These are phyloP conservation scores for Yamadazyma spencermartinsiae DNA, from an alignment of 1,139 yeast species.

Conservation along the genomic window DNA sequence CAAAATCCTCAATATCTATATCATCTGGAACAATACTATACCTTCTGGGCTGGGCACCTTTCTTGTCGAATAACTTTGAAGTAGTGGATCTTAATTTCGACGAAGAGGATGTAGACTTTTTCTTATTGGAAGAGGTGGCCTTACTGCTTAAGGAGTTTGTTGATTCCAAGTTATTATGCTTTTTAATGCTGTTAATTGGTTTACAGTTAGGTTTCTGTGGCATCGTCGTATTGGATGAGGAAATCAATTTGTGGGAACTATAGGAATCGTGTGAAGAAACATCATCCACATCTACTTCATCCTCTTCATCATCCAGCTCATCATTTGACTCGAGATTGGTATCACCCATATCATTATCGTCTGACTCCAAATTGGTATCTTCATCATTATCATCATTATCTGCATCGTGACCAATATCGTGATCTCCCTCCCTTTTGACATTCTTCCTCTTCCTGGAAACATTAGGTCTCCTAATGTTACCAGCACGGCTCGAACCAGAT, in stretches of 20 bases:
- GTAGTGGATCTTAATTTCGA: conserved; percentile 63
- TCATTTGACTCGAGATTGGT: conserved; percentile 18
- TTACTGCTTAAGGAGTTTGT: conserved; percentile 26
- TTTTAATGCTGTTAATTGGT: neutral
- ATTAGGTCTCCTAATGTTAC: neutral
- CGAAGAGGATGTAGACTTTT: conserved; percentile 33
- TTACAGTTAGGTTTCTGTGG: conserved; percentile 3
- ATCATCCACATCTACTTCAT: conserved; percentile 29
- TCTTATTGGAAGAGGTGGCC: conserved; percentile 23
- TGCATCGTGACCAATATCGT: conserved; percentile 8
- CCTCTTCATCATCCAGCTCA: conserved; percentile 31
- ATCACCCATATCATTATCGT: conserved; percentile 3
- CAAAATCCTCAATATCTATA: conserved; percentile 64
- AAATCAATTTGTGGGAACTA: conserved; percentile 14
- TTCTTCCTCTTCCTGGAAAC: neutral
- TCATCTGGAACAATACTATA: conserved; percentile 74
- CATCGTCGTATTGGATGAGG: conserved; percentile 15
- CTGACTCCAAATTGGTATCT: neutral
- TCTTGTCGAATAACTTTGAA: conserved; percentile 67
- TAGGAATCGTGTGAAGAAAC: conserved; percentile 32
- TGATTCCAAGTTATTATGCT: neutral
- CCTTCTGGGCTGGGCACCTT: conserved; percentile 69
- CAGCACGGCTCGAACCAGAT: neutral
- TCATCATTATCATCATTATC: conserved; percentile 7
- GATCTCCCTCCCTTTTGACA: neutral